Base-by-base conservation (phyloP, 1,139 yeast genomes). In the Debaryomyces subglobosus region DNA sequence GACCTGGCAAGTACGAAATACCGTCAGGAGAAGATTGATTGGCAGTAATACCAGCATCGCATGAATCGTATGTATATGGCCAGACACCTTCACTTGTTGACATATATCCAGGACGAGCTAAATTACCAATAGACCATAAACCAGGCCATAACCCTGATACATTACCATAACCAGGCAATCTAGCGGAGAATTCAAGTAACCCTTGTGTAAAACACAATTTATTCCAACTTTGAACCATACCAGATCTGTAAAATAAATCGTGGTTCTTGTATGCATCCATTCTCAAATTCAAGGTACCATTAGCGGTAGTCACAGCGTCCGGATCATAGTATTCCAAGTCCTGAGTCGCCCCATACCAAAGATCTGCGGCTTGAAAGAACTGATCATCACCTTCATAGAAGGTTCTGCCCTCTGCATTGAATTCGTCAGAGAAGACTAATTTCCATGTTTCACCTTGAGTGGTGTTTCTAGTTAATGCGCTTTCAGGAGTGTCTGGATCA, bases 301-400 rank as follows among this genome's bases (percentile, higher is more conserved):
- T 78, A 5, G 66, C 74, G 0, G 96, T 89, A 6, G 82, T 74
- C 2, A 73, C 81, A 4, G 95, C 95, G 64, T 89, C 96, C 2
- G 96, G 96, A 52, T 82, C 83, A 63, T 89, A 89, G 96, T 96
- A 89, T 69, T 89, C 96, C 60, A 88, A 74, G 72, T 89, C 96
- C 50, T 77, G 65, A 2, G 96, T 89, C 27, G 95, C 94, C 49
- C 79, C 89, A 63, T 89, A 89, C 65, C 88, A 83, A 42, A 89
- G 60, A 63, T 89, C 90, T 1, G 82, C 85, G 3, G 89, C 94
- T 30, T 83, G 77, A 81, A 90, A 89, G 61, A 86, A 89, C 66
- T 87, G 96, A 64, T 89, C 96, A 58, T 89, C 96, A 29, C 89
- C 91, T 6, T 79, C 84, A 62, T 87, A 89, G 60, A 89, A 89